phyloP scores from a whole-genome alignment of 371 early-diverging fungal genomes.

The Catenaria anguillulae region DNA sequence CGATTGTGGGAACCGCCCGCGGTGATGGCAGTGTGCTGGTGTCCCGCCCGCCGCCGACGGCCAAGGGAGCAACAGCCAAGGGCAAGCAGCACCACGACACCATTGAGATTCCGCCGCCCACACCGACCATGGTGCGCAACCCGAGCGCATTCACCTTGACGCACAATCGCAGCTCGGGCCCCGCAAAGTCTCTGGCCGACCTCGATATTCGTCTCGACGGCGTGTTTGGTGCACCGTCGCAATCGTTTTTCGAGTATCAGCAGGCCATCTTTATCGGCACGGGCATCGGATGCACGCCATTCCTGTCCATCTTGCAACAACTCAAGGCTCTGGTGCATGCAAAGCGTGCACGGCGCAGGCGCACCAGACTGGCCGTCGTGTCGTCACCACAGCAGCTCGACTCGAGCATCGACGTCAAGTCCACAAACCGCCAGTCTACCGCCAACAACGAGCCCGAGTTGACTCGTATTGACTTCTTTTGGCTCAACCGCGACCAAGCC shows the following conservation, averaged over 20 bases:
- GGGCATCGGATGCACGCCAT: slow-evolving; percentile 7
- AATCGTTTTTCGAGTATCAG: slow-evolving; percentile 6
- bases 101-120: no score
- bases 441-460: background rate
- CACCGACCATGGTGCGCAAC: no score
- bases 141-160: no score
- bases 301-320: slow-evolving; percentile 4
- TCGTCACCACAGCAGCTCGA: no score
- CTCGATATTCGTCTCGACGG: slow-evolving; percentile 7
- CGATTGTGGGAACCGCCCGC: no score
- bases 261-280: slow-evolving; percentile 7
- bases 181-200: no score
- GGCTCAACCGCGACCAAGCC: slow-evolving; percentile 7
- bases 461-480: slow-evolving; percentile 4
- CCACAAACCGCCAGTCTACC: background rate
- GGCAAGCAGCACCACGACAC: no score
- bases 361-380: no score
- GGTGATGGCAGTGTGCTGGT: no score
- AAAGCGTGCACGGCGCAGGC: background rate
- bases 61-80: no score
- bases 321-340: background rate
- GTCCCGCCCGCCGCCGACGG: no score
- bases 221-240: slow-evolving; percentile 7
- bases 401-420: background rate
- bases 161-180: no score